A percentile compares a stretch with the other conserved stretches of the same genome.
These are phyloP conservation scores for Eurotiales sp. DNA, from an alignment of 2,329 filamentous ascomycete genomes.

Conservation along the genomic window DNA sequence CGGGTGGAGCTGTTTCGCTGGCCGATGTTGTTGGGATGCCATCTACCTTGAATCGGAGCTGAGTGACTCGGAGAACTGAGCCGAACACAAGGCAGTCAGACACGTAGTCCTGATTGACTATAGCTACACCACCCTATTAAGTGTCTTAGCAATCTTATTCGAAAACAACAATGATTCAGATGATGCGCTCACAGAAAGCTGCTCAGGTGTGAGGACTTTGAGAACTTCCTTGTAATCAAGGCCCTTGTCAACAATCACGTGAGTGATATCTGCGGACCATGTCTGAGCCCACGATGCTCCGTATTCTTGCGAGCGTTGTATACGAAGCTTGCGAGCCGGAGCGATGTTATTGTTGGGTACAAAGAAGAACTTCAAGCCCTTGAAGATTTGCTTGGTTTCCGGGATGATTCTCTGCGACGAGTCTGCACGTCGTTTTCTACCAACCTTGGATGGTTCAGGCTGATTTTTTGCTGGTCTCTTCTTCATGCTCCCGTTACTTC, in stretches of 20 bases:
- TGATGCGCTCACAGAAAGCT: slow-evolving; percentile 46
- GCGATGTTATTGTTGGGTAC: slow-evolving; percentile 76
- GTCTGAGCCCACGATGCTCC: slow-evolving; percentile 68
- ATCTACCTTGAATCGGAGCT: slow-evolving; percentile 49
- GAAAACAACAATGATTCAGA: background rate
- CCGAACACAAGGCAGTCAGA: slow-evolving; percentile 63
- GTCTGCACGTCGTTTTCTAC: slow-evolving; percentile 27
- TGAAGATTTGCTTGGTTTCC: slow-evolving; percentile 57
- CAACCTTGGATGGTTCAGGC: background rate
- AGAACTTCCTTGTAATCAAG: slow-evolving; percentile 63
- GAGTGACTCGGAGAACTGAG: slow-evolving; percentile 54
- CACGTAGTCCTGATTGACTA: slow-evolving; percentile 68
- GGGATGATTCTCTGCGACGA: slow-evolving; percentile 47
- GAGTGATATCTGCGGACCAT: slow-evolving; percentile 60
- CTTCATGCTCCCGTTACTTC: background rate
- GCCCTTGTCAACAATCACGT: slow-evolving; percentile 72
- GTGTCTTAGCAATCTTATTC: slow-evolving; percentile 15
- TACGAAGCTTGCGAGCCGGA: slow-evolving; percentile 63
- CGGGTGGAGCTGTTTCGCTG: background rate
- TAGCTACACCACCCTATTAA: slow-evolving; percentile 26
- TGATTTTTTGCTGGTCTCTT: background rate
- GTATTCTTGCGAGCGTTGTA: slow-evolving; percentile 68
- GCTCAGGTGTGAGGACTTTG: slow-evolving; percentile 48
- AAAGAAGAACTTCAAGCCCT: slow-evolving; percentile 65
- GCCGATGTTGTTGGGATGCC: slow-evolving; percentile 14